Conservation (phyloP, 257 asterid species). For the Nicotiana tomentosiformis region DNA sequence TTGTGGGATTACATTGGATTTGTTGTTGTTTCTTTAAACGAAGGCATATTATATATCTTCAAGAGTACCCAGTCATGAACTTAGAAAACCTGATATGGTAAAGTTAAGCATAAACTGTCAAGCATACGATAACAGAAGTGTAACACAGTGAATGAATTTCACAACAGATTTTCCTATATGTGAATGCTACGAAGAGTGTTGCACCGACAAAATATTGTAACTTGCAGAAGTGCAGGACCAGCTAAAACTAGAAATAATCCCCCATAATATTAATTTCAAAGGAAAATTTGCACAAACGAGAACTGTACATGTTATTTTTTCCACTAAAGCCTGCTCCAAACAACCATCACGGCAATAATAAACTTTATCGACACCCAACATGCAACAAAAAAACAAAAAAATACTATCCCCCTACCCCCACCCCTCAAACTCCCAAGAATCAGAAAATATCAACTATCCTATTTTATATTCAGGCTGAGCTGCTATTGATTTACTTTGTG, state of each 20-base stretch:
- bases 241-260: neutral
- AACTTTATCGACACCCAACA: neutral
- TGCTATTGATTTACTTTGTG: neutral
- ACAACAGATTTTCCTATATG: neutral
- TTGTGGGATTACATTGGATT: no score
- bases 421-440: neutral
- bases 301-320: constrained; percentile 42
- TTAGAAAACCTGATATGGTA: neutral
- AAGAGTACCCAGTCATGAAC: neutral
- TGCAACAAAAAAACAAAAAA: neutral
- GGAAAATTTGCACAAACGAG: neutral
- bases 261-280: neutral
- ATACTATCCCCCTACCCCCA: neutral
- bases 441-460: constrained; percentile 1
- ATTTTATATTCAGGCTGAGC: neutral
- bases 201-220: neutral
- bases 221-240: neutral
- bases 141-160: neutral
- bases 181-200: neutral
- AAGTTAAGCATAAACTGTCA: neutral
- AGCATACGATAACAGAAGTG: neutral
- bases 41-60: no score
- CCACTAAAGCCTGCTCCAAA: neutral
- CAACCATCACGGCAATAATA: neutral
- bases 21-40: no score